A percentile compares a stretch with the other conserved stretches of the same genome.
Conservation (phyloP, 345 rosid genomes). For the Eutrema heterophyllum region DNA sequence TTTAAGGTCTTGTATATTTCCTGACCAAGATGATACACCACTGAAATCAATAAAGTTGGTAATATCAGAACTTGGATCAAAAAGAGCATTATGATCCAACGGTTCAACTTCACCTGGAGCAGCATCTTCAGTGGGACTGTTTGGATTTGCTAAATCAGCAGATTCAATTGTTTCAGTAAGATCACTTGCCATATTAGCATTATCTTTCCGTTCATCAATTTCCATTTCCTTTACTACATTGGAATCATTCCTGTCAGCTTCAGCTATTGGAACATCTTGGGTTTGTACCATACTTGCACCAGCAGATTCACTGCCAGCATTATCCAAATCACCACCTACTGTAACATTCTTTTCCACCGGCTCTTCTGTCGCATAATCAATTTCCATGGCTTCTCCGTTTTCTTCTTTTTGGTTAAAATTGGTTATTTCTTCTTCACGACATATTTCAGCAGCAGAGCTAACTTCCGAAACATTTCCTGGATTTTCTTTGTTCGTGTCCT, state of each 20-base stretch:
- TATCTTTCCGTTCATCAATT: conserved; percentile 25
- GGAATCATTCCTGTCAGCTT: conserved; percentile 30
- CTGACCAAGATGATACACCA: conserved; percentile 34
- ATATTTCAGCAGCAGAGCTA: not conserved
- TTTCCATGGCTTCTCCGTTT: conserved; percentile 48
- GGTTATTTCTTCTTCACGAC: conserved; percentile 20
- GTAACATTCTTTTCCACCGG: conserved; percentile 29
- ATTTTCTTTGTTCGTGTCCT: not conserved
- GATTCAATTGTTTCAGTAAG: not conserved
- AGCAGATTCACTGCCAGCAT: conserved; percentile 33
- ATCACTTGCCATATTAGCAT: not conserved
- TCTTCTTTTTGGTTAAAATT: conserved; percentile 29
- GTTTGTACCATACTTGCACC: conserved; percentile 34
- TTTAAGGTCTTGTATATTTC: conserved; percentile 31
- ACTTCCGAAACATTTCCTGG: conserved; percentile 8
- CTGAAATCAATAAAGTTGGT: conserved; percentile 38
- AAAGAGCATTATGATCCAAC: conserved; percentile 29
- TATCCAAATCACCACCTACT: conserved; percentile 38
- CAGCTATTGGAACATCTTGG: conserved; percentile 24
- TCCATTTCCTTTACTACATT: conserved; percentile 19
- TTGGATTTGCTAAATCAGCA: conserved; percentile 13
- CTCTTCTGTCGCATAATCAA: conserved; percentile 43
- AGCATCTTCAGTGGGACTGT: conserved; percentile 12
- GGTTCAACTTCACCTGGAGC: conserved; percentile 31
- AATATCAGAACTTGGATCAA: conserved; percentile 26